Evolutionary conservation across 2,329 filamentous ascomycete species (phyloP), one percentile per base, ranked within the genome.

Genomic region (Alternaria hordeiaustralica): DNA sequence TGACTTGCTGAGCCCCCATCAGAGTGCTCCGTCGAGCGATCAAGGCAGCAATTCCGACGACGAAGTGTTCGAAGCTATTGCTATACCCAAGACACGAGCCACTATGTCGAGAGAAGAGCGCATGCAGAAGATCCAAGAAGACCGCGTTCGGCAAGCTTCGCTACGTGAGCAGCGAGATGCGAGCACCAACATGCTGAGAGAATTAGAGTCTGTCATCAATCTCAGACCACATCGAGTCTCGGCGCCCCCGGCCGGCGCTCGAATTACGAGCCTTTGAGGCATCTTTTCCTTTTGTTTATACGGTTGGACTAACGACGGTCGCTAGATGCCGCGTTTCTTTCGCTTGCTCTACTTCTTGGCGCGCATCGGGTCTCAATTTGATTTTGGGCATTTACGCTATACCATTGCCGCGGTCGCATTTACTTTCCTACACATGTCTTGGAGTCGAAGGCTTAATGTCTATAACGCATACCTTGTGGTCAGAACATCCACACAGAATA

Each of bases 61-160:
- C 59, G 92, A 97, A 75, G 88, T 99, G 1, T 98, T 97, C 66
- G 96, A 99, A 80, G 96, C 94, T 0, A 88, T 98, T 41, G 93
- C 94, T 2, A 84, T 92, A 61, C 91, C 91, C 3, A 84, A 88
- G 7, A 83, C 82, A 41, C 87, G 90, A 68, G 91, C 88, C 71
- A 85, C 87, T 57, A 83, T 97, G 68, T 93, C 92, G 1, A 85
- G 95, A 73, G 94, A 97, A 74, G 94, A 99, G 81, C 89, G 96
- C 46, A 91, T 98, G 71, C 85, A 86, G 46, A 95, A 92, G 80
- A 94, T 97, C 84, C 91, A 92, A 72, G 94, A 97, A 76, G 95
- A 98, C 47, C 87, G 95, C 61, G 89, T 89, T 58, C 88, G 88
- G 66, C 92, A 92, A 75, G 90, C 91, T 20, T 85, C 88, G 44